Base-by-base conservation (phyloP, 345 rosid species). In the Garcia nutans region DNA sequence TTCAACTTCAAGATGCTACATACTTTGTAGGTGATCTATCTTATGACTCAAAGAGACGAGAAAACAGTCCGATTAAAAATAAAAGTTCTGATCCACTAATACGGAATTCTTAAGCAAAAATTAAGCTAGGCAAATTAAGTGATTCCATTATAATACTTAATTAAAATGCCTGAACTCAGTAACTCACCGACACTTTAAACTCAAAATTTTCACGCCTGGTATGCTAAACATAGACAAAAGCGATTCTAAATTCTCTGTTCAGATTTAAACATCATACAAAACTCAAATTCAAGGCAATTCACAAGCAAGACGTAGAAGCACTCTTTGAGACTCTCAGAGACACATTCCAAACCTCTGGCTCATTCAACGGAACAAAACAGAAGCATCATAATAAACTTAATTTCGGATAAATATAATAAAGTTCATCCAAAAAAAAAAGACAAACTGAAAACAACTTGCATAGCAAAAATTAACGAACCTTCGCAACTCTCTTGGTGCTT, bases 401-500 rank as follows among this genome's bases (percentile, higher is more conserved):
- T 5, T 54, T 54, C n/a, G 20, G n/a, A 16, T 3, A 10, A 70
- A 13, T 37, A 37, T 4, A 28, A 12, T 17, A 12, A 69, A 68
- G 31, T 73, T 54, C 24, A 65, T 10, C 23, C 56, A 74, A 70
- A 20, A 45, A 54, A 28, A 42, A 44, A 1, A 3, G 37, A 41
- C 3, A 3, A 50, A 41, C 3, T 13, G 55, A 23, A 17, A 33
- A 69, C 26, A 17, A 66, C 49, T 5, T 42, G n/a, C 26, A 63
- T 24, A 62, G 1, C 13, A 65, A 73, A 60, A 56, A 68, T 0
- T 9, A 23, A 42, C 69, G 71, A 69, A 92, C 99, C 93, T 93
- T 96, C 0, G 97, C 89, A 73, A 91, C 76, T 81, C 99, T 89
- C 84, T 93, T 92, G 66, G 88, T 77, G 80, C 92, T 81, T 41